phyloP scores from a whole-genome alignment of 106 monocot genomes.

The Allium fistulosum region DNA sequence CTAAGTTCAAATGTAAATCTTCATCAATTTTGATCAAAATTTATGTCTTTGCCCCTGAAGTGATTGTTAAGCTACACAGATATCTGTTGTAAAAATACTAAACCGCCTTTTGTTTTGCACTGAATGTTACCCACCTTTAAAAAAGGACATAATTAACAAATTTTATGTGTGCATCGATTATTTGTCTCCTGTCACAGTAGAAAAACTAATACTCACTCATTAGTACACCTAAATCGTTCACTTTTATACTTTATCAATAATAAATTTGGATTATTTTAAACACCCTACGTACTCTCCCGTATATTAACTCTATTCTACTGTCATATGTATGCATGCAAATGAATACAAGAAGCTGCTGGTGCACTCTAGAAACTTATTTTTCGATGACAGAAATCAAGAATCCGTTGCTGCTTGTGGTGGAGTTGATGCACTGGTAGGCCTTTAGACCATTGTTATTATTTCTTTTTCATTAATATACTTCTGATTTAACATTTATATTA shows the following conservation, averaged over 20 bases:
- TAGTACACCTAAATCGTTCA: not conserved
- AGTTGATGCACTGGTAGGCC: conserved; percentile 88
- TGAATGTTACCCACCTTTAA: too few relatives aligned
- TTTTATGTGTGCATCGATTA: too few relatives aligned
- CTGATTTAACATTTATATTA: not conserved
- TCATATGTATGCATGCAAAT: conserved; percentile 7
- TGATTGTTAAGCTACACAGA: too few relatives aligned
- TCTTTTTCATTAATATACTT: not conserved
- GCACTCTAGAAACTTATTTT: conserved; percentile 93
- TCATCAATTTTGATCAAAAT: too few relatives aligned
- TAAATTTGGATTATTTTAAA: too few relatives aligned
- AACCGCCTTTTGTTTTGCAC: too few relatives aligned
- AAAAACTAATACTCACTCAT: not conserved
- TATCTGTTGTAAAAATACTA: too few relatives aligned
- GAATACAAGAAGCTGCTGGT: conserved; percentile 98
- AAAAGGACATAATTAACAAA: too few relatives aligned
- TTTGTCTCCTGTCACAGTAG: not conserved
- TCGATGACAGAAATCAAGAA: conserved; percentile 98
- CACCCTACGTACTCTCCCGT: too few relatives aligned
- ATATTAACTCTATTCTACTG: not conserved
- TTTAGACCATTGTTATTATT: not conserved
- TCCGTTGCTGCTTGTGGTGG: conserved; percentile 92
- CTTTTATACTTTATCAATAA: too few relatives aligned
- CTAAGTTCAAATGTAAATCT: too few relatives aligned
- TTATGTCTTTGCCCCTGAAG: too few relatives aligned